Conservation (phyloP, 2,329 filamentous ascomycete species). For the Alternaria sp. region DNA sequence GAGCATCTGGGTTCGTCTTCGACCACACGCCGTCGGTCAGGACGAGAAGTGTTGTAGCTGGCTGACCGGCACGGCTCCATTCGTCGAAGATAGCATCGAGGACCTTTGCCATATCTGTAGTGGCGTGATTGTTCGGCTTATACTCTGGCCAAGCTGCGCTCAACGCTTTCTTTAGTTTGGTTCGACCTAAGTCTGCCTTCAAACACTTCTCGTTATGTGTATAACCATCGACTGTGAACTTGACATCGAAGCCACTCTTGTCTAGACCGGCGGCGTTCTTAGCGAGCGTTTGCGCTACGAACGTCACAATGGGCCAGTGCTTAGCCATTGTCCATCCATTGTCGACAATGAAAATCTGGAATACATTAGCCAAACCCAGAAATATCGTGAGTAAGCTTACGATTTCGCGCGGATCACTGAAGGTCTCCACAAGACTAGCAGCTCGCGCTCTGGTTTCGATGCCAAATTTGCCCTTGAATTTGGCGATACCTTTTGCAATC, state of each 20-base stretch:
- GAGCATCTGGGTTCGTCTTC: fast-evolving
- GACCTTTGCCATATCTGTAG: not conserved
- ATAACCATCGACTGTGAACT: constrained; percentile 14
- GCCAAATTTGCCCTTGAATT: not conserved
- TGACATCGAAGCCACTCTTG: constrained; percentile 21
- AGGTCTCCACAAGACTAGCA: not conserved
- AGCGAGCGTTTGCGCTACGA: constrained; percentile 21
- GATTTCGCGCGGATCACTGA: not conserved
- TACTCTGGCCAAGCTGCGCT: not conserved
- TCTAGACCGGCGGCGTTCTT: constrained; percentile 21
- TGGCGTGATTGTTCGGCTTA: not conserved
- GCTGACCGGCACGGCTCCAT: fast-evolving
- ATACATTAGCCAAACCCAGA: not conserved
- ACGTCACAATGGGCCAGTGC: constrained; percentile 20
- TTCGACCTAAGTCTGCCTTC: not conserved
- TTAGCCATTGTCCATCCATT: constrained; percentile 8
- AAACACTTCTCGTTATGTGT: not conserved
- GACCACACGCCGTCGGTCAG: not conserved
- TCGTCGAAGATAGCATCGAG: fast-evolving
- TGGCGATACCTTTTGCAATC: not conserved
- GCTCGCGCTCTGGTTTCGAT: not conserved
- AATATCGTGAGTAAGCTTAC: not conserved
- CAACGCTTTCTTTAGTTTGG: not conserved
- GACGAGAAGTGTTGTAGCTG: not conserved
- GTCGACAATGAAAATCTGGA: not conserved